Percentiles rank a stretch among this genome's conserved stretches.
These are phyloP conservation scores for Talaromyces thailandensis DNA, from an alignment of 495 filamentous ascomycete genomes.

Conservation along the genomic window DNA sequence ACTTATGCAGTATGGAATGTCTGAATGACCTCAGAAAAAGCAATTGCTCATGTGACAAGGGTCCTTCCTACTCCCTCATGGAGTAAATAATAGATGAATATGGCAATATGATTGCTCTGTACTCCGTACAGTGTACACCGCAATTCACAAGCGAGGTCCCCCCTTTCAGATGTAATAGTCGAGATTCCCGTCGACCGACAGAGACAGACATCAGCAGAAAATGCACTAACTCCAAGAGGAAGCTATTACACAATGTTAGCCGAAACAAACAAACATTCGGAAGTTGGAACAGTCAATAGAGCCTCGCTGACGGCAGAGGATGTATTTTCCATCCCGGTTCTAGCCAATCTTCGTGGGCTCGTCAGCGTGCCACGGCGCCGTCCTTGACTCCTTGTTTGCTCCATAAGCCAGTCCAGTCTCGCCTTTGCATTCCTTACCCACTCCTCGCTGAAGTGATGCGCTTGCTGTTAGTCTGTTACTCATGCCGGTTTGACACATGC, in stretches of 20 bases:
- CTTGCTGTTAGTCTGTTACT: not conserved
- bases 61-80: not conserved
- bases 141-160: not conserved
- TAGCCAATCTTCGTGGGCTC: not conserved
- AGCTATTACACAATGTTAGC: not conserved
- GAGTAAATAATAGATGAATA: not conserved
- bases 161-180: not conserved
- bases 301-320: not conserved
- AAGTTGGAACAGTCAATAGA: not conserved
- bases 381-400: not conserved
- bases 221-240: not conserved
- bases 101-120: not conserved
- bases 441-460: not conserved
- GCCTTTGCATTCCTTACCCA: not conserved
- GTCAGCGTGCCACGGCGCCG: too few species aligned
- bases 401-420: not conserved
- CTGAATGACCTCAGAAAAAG: not conserved
- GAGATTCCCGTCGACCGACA: not conserved
- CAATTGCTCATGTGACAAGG: not conserved
- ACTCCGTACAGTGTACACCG: too few species aligned
- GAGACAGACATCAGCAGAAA: not conserved
- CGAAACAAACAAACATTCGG: not conserved
- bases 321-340: not conserved
- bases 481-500: not conserved
- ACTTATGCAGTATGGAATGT: not conserved